These are phyloP conservation scores for Globisporangium nunn DNA, from an alignment of 352 stramenopile species.

Conservation along the genomic window DNA sequence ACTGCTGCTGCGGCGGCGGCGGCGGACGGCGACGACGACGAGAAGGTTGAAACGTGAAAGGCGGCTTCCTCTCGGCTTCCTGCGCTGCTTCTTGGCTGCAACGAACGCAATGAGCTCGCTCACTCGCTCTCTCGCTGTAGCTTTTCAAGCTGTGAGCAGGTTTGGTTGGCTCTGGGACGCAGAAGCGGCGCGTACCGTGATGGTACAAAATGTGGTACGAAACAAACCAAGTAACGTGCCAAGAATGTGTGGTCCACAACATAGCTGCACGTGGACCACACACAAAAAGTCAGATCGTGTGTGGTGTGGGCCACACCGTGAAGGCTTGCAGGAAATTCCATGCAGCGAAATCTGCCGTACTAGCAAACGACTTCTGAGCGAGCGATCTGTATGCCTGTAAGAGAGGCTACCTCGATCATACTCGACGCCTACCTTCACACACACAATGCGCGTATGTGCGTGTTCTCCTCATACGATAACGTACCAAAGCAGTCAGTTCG, in stretches of 20 bases:
- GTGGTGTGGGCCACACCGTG: background rate
- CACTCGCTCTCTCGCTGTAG: background rate
- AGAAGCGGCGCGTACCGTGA: conserved; percentile 2
- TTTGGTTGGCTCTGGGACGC: conserved; percentile 32
- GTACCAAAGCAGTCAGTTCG: no score
- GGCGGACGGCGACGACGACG: no score
- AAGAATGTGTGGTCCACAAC: no score
- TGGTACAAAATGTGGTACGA: conserved; percentile 4
- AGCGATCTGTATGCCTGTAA: no score
- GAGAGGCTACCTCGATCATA: background rate
- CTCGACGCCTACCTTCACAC: background rate
- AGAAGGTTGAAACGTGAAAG: background rate
- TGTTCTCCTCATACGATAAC: no score
- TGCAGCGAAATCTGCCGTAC: no score
- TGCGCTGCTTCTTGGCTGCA: conserved; percentile 7
- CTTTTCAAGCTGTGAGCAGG: conserved; percentile 16
- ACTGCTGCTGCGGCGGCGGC: no score
- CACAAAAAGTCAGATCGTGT: background rate
- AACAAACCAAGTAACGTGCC: background rate
- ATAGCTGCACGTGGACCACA: background rate
- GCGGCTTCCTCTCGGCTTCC: background rate
- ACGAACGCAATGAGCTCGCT: conserved; percentile 13
- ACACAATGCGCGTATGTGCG: no score
- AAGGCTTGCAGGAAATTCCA: no score
- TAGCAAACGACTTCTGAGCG: no score